Evolutionary conservation across 225 moss, liverwort and hornwort species (phyloP).

Genomic region (Pseudisothecium myosuroides): DNA sequence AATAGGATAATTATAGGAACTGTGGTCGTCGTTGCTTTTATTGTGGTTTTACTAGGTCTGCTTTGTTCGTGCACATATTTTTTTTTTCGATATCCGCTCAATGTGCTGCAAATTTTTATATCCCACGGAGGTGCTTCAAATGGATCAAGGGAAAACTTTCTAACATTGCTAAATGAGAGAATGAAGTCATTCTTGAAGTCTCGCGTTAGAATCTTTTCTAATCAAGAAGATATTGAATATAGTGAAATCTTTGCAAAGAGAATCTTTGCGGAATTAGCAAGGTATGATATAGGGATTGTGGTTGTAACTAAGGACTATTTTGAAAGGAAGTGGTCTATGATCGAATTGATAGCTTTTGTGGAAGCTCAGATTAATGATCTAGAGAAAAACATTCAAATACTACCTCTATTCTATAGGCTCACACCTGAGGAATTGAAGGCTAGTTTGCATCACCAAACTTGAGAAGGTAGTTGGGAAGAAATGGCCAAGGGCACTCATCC

Average conservation of each 20-base stretch:
- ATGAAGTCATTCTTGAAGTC: accelerated
- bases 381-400: neutral
- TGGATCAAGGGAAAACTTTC: neutral
- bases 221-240: too few species aligned
- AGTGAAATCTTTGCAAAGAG: too few species aligned
- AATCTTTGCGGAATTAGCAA: neutral
- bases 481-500: neutral
- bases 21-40: neutral
- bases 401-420: neutral
- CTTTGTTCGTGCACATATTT: neutral
- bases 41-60: accelerated
- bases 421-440: neutral
- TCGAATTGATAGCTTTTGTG: neutral
- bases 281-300: neutral
- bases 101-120: neutral
- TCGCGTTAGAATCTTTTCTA: neutral
- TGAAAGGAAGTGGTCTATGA: neutral
- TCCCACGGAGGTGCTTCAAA: neutral
- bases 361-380: neutral
- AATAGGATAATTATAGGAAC: neutral
- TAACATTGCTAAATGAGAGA: too few species aligned
- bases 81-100: too few species aligned
- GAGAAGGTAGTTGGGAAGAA: neutral
- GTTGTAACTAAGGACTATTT: neutral
- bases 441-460: neutral